These are phyloP conservation scores for Dioscorea cayenensis DNA, from an alignment of 116 monocot species.

Conservation along the genomic window DNA sequence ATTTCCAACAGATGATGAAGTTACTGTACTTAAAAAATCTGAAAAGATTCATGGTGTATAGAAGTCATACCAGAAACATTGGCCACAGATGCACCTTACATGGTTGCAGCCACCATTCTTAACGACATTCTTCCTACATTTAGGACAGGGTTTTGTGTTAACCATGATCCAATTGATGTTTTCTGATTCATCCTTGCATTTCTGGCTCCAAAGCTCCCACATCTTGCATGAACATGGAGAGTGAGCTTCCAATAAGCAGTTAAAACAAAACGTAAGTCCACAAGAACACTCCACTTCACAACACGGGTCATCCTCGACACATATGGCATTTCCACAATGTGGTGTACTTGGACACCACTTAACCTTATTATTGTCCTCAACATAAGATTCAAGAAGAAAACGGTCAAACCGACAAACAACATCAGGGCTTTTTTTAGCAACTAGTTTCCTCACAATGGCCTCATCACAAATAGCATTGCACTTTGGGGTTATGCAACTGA, in stretches of 20 bases:
- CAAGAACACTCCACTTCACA: slow-evolving; percentile 43
- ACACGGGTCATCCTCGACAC: slow-evolving; percentile 23
- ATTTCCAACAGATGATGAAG: no score
- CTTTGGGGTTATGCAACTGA: slow-evolving; percentile 35
- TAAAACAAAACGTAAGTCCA: slow-evolving; percentile 37
- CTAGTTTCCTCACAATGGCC: slow-evolving; percentile 28
- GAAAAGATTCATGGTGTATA: no score
- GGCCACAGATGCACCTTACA: slow-evolving; percentile 33
- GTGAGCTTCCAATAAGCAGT: slow-evolving; percentile 30
- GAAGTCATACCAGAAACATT: slow-evolving; percentile 31
- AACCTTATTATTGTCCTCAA: slow-evolving; percentile 41
- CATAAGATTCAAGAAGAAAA: slow-evolving; percentile 39
- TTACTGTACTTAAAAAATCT: no score
- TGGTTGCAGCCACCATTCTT: slow-evolving; percentile 48
- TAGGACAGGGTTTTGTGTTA: slow-evolving; percentile 44
- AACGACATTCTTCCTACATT: slow-evolving; percentile 41
- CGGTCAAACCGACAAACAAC: slow-evolving; percentile 34
- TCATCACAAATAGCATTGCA: slow-evolving; percentile 47
- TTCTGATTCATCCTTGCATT: slow-evolving; percentile 37
- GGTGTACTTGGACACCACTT: slow-evolving; percentile 52
- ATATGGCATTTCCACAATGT: slow-evolving; percentile 51
- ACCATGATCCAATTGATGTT: slow-evolving; percentile 37
- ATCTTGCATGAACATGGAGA: slow-evolving; percentile 43
- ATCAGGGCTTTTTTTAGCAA: slow-evolving; percentile 16
- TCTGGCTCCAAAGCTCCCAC: slow-evolving; percentile 41